Conservation (phyloP, 768 basidiomycete genomes). For the Pulveroboletus sp. region DNA sequence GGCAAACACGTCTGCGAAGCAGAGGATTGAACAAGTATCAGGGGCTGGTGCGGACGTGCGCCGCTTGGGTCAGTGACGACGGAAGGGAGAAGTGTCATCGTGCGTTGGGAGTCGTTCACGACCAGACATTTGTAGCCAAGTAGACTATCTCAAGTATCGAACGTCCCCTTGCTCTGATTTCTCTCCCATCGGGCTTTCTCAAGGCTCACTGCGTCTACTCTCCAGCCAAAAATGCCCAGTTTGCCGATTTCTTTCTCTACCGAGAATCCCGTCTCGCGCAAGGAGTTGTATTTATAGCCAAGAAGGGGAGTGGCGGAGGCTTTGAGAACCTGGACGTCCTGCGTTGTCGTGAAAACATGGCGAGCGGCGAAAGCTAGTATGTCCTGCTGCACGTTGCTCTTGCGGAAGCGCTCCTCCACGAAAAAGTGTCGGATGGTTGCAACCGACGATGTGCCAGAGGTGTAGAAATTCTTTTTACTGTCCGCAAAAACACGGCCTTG, state of each 20-base stretch:
- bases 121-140: neutral
- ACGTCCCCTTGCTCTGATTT: constrained; percentile 11
- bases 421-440: constrained; percentile 73
- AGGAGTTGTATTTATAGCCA: constrained; percentile 42
- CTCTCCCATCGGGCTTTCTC: constrained; percentile 45
- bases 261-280: constrained; percentile 47
- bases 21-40: constrained; percentile 59
- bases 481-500: constrained; percentile 10
- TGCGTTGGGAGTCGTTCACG: neutral
- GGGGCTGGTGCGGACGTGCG: constrained; percentile 33
- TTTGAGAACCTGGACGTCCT: constrained; percentile 42
- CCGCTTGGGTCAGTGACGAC: constrained; percentile 24
- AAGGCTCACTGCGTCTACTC: constrained; percentile 40
- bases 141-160: constrained; percentile 8
- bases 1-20: constrained; percentile 53
- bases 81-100: constrained; percentile 28
- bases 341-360: constrained; percentile 48
- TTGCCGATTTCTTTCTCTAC: constrained; percentile 39
- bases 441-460: constrained; percentile 39
- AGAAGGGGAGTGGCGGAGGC: constrained; percentile 46
- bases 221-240: constrained; percentile 59
- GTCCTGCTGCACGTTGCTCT: constrained; percentile 56
- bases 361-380: constrained; percentile 55
- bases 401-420: constrained; percentile 60
- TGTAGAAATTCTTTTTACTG: constrained; percentile 13